A percentile compares a stretch with the other conserved stretches of the same genome.
These are phyloP conservation scores for Acrocalymma vagum DNA, from an alignment of 2,329 filamentous ascomycete genomes.

Conservation along the genomic window DNA sequence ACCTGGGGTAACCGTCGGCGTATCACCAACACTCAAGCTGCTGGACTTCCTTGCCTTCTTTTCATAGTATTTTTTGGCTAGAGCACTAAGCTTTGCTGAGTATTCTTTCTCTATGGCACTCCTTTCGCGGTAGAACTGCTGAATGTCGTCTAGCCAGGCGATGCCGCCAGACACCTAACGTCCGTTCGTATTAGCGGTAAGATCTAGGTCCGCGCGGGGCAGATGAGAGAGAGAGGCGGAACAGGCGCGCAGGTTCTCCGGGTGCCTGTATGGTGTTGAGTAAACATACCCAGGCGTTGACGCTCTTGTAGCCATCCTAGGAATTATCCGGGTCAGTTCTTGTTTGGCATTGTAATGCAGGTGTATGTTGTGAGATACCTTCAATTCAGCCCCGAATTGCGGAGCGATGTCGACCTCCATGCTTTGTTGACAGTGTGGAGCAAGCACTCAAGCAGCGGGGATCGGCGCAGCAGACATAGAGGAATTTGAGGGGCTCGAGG, in stretches of 20 bases:
- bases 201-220: slow-evolving; percentile 11
- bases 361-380: slow-evolving; percentile 65
- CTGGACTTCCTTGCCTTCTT: slow-evolving; percentile 93
- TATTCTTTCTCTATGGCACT: slow-evolving; percentile 97
- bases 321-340: slow-evolving; percentile 34
- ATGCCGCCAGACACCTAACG: slow-evolving; percentile 80
- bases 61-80: slow-evolving; percentile 97
- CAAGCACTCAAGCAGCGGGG: slow-evolving; percentile 23
- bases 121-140: slow-evolving; percentile 96
- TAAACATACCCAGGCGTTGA: slow-evolving; percentile 80
- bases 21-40: slow-evolving; percentile 90
- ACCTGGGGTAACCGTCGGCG: slow-evolving; percentile 89
- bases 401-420: slow-evolving; percentile 88
- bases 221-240: slow-evolving; percentile 13
- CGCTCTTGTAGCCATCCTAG: slow-evolving; percentile 95
- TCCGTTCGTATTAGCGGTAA: slow-evolving; percentile 34
- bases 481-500: slow-evolving; percentile 20
- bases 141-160: slow-evolving; percentile 93
- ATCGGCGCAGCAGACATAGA: slow-evolving; percentile 36
- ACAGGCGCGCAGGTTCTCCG: slow-evolving; percentile 4
- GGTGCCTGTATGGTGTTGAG: slow-evolving; percentile 9
- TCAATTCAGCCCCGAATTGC: slow-evolving; percentile 92
- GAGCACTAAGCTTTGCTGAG: slow-evolving; percentile 80
- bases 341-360: slow-evolving; percentile 22
- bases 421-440: slow-evolving; percentile 25